Base-by-base conservation (phyloP, 2,329 filamentous ascomycete genomes). In the Trichoderma hamatum region DNA sequence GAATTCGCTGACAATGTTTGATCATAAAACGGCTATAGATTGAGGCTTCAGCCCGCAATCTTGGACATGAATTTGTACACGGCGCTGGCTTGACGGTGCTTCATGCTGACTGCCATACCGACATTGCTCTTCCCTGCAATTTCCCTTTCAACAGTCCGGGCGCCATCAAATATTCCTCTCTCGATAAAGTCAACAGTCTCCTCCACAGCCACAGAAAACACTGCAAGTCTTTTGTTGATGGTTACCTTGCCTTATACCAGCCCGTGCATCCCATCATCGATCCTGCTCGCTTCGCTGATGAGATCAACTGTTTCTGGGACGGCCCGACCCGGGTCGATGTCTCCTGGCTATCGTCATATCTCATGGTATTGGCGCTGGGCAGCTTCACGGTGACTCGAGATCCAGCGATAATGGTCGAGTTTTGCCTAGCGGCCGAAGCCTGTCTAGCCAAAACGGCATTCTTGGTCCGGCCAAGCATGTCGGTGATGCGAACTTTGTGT, bases 341-440 rank as follows among this genome's bases (percentile, higher is more conserved):
- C 63, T 54, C 46, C 19, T 71, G 69, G 67, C 49, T 72, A 13
- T 62, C 67, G 2, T 46, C 64, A 39, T 71, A 65, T n/a, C 66
- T 69, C 46, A 70, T 67, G 54, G 61, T 72, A 11, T 62, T 72
- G 3, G 69, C 69, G 5, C 52, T 72, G 2, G 71, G 70, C 2
- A 61, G 58, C 26, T 69, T 65, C n/a, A 39, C 67, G 3, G 58
- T 46, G 21, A 56, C 56, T 3, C 46, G 63, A 11, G 63, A 70
- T 16, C 51, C 60, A 2, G 32, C 24, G n/a, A 26, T 59, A 3
- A 70, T 69, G 19, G 52, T 63, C 7, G 61, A 71, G 14, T 64
- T 72, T 30, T 71, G 67, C 54, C 55, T 71, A n/a, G 72, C 71
- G 7, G 72, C 71, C 6, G 72, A 73, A 51, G 67, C 72, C 3